These are phyloP conservation scores for Yarrowia porcina DNA, from an alignment of 805 yeast genomes.

Conservation along the genomic window DNA sequence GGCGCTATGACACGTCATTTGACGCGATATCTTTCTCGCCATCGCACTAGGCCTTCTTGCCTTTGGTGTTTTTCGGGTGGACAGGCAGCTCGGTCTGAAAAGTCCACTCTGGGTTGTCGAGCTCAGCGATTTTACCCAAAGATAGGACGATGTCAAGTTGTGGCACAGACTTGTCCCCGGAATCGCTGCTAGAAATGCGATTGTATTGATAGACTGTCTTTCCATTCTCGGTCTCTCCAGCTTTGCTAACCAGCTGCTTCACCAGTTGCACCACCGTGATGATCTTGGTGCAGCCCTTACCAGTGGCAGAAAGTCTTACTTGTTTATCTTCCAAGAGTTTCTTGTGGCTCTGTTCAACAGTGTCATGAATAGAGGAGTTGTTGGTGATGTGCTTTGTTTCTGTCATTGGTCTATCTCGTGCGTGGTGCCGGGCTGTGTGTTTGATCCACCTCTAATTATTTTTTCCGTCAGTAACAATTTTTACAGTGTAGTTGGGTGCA, in stretches of 20 bases:
- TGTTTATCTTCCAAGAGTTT: neutral
- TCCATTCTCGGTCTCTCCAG: neutral
- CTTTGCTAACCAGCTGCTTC: constrained; percentile 27
- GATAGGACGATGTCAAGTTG: constrained; percentile 13
- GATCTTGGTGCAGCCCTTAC: constrained; percentile 30
- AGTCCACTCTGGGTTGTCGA: constrained; percentile 12
- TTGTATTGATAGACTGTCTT: constrained; percentile 30
- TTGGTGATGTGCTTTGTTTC: neutral
- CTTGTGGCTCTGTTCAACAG: constrained; percentile 4
- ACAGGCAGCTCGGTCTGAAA: constrained; percentile 1
- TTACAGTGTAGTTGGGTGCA: constrained; percentile 14
- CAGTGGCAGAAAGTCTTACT: constrained; percentile 24
- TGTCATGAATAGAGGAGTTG: constrained; percentile 12
- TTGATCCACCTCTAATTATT: neutral
- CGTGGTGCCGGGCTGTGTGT: neutral
- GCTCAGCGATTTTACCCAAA: constrained; percentile 20
- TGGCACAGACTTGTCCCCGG: neutral
- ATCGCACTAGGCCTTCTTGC: neutral
- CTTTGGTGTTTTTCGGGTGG: neutral
- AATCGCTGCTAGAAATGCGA: neutral
- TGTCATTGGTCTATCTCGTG: neutral
- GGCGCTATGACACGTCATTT: neutral
- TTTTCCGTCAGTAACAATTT: neutral
- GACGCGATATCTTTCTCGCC: neutral
- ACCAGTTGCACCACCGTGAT: constrained; percentile 31